These are phyloP conservation scores for Platismatia glauca DNA, from an alignment of 495 filamentous ascomycete genomes.

Conservation along the genomic window DNA sequence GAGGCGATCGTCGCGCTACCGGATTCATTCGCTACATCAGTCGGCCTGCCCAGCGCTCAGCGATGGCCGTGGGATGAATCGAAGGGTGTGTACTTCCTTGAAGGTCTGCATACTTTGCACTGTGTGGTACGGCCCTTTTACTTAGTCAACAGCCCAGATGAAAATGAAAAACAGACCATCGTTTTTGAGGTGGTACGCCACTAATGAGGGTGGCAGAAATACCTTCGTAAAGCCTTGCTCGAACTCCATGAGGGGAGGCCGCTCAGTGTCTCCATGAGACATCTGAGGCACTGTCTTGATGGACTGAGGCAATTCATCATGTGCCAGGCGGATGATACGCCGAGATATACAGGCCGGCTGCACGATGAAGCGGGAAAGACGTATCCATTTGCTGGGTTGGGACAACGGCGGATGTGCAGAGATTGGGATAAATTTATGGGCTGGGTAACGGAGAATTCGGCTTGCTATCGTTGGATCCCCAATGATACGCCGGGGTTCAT, in stretches of 20 bases:
- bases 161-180: no score
- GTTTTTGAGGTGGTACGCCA: no score
- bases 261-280: neutral
- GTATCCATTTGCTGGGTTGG: conserved; percentile 3
- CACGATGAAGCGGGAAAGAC: conserved; percentile 2
- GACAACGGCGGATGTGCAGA: neutral
- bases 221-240: neutral
- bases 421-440: neutral
- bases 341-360: conserved; percentile 15
- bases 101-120: conserved; percentile 13
- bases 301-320: conserved; percentile 12
- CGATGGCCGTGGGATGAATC: conserved; percentile 17
- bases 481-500: neutral
- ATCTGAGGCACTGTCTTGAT: conserved; percentile 14
- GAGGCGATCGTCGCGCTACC: conserved; percentile 24
- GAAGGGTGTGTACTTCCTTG: conserved; percentile 16
- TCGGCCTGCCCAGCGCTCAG: conserved; percentile 18
- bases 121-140: conserved; percentile 1
- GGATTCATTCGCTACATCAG: conserved; percentile 16
- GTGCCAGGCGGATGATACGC: conserved; percentile 23
- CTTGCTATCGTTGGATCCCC: neutral
- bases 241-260: neutral
- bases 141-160: no score
- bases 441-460: neutral
- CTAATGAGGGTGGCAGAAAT: conserved; percentile 3